Evolutionary conservation across 768 basidiomycete genomes (phyloP).

Genomic region (Lactarius sanguifluus): DNA sequence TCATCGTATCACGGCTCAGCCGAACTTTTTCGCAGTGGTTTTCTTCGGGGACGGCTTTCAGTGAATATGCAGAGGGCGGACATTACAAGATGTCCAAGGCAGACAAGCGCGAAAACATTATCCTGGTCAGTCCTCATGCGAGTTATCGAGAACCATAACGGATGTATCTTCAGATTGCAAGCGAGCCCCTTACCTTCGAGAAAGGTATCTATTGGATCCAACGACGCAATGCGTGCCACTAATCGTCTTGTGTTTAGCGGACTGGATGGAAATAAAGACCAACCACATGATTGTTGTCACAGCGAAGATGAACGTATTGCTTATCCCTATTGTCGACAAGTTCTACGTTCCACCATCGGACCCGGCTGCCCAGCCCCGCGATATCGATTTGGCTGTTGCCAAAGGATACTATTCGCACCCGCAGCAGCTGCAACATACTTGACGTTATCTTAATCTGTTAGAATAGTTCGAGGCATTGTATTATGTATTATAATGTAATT

Average conservation of each 20-base stretch:
- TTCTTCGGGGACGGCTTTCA: constrained; percentile 92
- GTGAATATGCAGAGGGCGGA: constrained; percentile 83
- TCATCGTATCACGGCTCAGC: not conserved
- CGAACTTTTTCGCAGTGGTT: constrained; percentile 65
- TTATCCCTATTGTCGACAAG: constrained; percentile 92
- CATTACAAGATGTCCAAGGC: constrained; percentile 95
- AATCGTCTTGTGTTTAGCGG: constrained; percentile 49
- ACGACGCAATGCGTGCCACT: constrained; percentile 7
- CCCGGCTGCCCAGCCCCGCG: constrained; percentile 64
- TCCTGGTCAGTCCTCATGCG: constrained; percentile 57
- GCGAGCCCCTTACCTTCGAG: constrained; percentile 96
- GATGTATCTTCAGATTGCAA: constrained; percentile 57
- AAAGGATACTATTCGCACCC: constrained; percentile 74
- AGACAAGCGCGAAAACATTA: constrained; percentile 94
- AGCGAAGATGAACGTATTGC: constrained; percentile 91
- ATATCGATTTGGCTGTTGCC: constrained; percentile 80
- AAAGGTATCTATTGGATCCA: constrained; percentile 52
- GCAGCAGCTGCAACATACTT: constrained; percentile 22
- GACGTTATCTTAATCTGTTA: not conserved
- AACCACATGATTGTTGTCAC: constrained; percentile 96
- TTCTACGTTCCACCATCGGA: constrained; percentile 89
- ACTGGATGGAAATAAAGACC: constrained; percentile 99
- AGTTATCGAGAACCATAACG: not conserved
- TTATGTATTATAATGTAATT: not conserved
- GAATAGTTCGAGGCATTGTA: not conserved